phyloP scores from a whole-genome alignment of 1,284 basidiomycete genomes.

The Papiliotrema fonsecae region DNA sequence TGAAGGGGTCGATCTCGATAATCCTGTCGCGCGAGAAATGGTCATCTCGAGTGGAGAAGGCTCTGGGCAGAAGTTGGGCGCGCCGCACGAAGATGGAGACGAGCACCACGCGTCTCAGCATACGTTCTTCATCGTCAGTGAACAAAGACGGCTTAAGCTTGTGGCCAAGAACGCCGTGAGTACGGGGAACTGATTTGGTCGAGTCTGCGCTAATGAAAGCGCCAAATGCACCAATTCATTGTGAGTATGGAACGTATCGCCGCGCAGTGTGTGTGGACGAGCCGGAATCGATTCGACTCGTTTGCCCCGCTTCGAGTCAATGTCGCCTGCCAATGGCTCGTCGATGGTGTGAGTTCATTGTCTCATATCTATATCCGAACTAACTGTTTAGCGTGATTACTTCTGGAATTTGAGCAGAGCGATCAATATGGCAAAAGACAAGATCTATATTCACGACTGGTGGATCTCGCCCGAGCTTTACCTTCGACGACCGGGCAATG shows the following conservation, averaged over 20 bases:
- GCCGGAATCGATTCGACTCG: slow-evolving; percentile 81
- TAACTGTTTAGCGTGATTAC: slow-evolving; percentile 68
- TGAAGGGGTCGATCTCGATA: slow-evolving; percentile 25
- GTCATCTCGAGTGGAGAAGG: slow-evolving; percentile 28
- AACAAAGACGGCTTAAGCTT: slow-evolving; percentile 82
- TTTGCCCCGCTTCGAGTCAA: slow-evolving; percentile 92
- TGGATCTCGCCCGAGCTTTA: slow-evolving; percentile 74
- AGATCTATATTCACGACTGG: slow-evolving; percentile 93
- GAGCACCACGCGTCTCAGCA: slow-evolving; percentile 56
- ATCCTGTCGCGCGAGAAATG: slow-evolving; percentile 30
- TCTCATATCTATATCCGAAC: slow-evolving; percentile 9
- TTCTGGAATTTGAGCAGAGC: slow-evolving; percentile 97
- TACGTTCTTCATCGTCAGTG: slow-evolving; percentile 89
- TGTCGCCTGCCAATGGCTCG: slow-evolving; percentile 94
- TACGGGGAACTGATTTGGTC: slow-evolving; percentile 1
- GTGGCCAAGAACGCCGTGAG: slow-evolving; percentile 79
- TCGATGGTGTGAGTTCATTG: slow-evolving; percentile 72
- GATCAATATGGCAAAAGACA: slow-evolving; percentile 81
- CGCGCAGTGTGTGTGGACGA: slow-evolving; percentile 70
- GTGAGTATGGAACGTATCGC: slow-evolving; percentile 83
- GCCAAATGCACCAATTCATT: slow-evolving; percentile 98
- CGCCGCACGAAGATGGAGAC: slow-evolving; percentile 28
- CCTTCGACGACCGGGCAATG: slow-evolving; percentile 74
- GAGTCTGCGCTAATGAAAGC: slow-evolving; percentile 39
- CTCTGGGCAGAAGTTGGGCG: slow-evolving; percentile 20